A percentile compares a stretch with the other conserved stretches of the same genome.
Evolutionary conservation across 192 early-diverging fungal species (phyloP).

Genomic region (Rhizoclosmatium sp.): DNA sequence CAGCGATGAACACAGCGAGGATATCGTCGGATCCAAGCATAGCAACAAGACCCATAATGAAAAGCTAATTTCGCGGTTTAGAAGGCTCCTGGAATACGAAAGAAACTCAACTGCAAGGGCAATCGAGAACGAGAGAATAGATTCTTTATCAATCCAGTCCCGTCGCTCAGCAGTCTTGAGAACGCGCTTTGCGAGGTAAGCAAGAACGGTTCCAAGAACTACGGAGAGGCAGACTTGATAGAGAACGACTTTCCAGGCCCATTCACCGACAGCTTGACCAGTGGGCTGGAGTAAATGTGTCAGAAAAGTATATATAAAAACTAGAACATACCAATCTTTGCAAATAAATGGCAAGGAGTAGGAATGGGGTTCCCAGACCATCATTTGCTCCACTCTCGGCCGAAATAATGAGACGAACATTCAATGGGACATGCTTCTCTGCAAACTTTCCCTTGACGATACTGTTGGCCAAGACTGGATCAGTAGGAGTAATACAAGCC

Average conservation of each 20-base stretch:
- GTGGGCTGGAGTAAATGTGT: slow-evolving; percentile 12
- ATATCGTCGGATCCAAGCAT: slow-evolving; percentile 68
- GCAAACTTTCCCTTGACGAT: slow-evolving; percentile 95
- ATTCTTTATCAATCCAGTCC: slow-evolving; percentile 86
- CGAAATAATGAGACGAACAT: slow-evolving; percentile 44
- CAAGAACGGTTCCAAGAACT: slow-evolving; percentile 76
- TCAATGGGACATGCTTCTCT: slow-evolving; percentile 83
- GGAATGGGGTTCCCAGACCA: slow-evolving; percentile 84
- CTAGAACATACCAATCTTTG: slow-evolving; percentile 42
- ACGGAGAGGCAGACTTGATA: slow-evolving; percentile 82
- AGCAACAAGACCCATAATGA: slow-evolving; percentile 17
- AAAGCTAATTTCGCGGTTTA: slow-evolving; percentile 19
- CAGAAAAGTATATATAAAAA: neutral
- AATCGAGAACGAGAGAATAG: slow-evolving; percentile 82
- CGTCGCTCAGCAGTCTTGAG: slow-evolving; percentile 72
- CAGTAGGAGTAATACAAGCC: slow-evolving; percentile 89
- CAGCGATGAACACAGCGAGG: slow-evolving; percentile 56
- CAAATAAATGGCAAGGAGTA: slow-evolving; percentile 80
- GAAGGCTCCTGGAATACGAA: neutral
- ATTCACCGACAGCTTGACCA: slow-evolving; percentile 76
- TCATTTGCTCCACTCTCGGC: slow-evolving; percentile 83
- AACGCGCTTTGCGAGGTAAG: slow-evolving; percentile 69
- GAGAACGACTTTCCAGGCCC: slow-evolving; percentile 76
- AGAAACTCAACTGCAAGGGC: slow-evolving; percentile 59
- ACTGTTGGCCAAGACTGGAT: slow-evolving; percentile 93